Conservation (phyloP, 768 basidiomycete genomes). For the Sporobolomyces phaffii region DNA sequence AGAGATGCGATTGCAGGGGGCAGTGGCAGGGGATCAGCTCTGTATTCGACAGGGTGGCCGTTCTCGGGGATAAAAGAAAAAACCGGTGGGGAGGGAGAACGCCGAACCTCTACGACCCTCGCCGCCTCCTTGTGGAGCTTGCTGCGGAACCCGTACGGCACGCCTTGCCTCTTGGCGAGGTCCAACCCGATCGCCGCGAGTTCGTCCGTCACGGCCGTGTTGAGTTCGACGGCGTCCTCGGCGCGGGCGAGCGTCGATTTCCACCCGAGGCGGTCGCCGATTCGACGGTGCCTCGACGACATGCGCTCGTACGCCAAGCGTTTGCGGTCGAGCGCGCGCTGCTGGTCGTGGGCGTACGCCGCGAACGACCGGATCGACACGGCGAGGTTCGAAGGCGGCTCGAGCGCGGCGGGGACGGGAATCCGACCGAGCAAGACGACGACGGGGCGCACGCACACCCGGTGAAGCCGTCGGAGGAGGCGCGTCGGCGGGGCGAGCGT, state of each 20-base stretch:
- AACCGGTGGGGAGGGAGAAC: too few species aligned
- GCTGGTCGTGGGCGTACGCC: slow-evolving; percentile 8
- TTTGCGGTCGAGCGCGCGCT: slow-evolving; percentile 7
- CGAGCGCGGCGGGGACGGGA: not conserved
- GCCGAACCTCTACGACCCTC: slow-evolving; percentile 30
- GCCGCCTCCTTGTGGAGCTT: not conserved
- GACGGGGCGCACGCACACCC: not conserved
- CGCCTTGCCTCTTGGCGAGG: slow-evolving; percentile 5
- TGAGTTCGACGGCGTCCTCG: slow-evolving; percentile 14
- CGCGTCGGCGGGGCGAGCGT: not conserved
- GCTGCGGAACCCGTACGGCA: slow-evolving; percentile 14
- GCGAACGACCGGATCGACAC: slow-evolving; percentile 18
- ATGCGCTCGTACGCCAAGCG: slow-evolving; percentile 13
- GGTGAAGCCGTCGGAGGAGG: not conserved
- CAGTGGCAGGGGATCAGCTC: not conserved
- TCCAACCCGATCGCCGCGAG: slow-evolving; percentile 24
- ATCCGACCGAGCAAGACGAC: not conserved
- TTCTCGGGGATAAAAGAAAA: not conserved
- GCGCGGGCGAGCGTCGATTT: not conserved
- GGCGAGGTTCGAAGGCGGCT: slow-evolving; percentile 14
- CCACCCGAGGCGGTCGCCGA: slow-evolving; percentile 14
- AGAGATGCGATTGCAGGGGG: not conserved
- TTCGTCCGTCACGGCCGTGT: slow-evolving; percentile 19
- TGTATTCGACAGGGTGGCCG: not conserved
- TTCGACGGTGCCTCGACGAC: not conserved